Conservation (phyloP, 495 filamentous ascomycete species). For the Hyaloscypha bicolor region DNA sequence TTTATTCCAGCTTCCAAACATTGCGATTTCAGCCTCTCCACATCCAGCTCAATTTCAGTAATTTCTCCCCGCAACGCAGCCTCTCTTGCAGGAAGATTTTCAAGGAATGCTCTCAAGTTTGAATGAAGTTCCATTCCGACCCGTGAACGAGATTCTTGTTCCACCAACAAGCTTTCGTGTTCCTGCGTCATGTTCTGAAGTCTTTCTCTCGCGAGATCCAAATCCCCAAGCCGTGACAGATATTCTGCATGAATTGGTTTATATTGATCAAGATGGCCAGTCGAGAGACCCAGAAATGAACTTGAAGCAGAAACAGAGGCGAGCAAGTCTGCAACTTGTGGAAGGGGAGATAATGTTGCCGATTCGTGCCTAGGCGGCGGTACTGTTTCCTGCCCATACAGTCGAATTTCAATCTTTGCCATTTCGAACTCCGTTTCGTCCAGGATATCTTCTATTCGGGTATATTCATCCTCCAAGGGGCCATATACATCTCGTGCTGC, state of each 20-base stretch:
- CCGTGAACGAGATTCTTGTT: background rate
- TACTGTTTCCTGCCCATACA: constrained; percentile 9
- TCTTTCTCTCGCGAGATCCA: constrained; percentile 21
- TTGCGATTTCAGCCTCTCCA: constrained; percentile 14
- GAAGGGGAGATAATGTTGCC: background rate
- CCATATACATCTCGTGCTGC: constrained; percentile 23
- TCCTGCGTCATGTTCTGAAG: constrained; percentile 10
- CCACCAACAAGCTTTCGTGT: background rate
- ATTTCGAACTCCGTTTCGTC: constrained; percentile 20
- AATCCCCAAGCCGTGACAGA: constrained; percentile 21
- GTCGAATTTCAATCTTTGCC: constrained; percentile 17
- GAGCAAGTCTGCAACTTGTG: background rate
- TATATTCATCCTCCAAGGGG: constrained; percentile 19
- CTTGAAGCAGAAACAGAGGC: background rate
- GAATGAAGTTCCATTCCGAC: constrained; percentile 7
- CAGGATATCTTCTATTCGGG: constrained; percentile 13
- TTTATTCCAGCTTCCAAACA: constrained; percentile 23
- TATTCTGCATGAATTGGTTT: constrained; percentile 20
- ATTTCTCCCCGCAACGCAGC: constrained; percentile 19
- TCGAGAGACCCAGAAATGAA: constrained; percentile 5
- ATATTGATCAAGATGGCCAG: background rate
- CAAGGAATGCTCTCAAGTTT: constrained; percentile 6
- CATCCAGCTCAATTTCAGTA: constrained; percentile 11
- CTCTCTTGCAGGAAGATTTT: background rate
- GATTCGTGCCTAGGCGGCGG: background rate